Evolutionary conservation across 345 rosid species (phyloP).

Genomic region (Eucalyptus lansdowneana): DNA sequence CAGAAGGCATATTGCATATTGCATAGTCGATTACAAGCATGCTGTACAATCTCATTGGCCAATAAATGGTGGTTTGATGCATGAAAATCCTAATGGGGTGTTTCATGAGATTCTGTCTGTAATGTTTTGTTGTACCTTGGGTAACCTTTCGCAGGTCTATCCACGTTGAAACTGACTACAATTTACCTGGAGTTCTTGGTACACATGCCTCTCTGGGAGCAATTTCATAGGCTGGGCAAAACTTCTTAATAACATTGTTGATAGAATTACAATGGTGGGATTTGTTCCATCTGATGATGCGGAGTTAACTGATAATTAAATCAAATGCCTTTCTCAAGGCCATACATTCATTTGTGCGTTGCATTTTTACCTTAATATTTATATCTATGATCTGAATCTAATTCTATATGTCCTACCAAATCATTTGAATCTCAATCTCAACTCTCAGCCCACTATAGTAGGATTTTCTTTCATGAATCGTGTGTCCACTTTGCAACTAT

Average conservation of each 20-base stretch:
- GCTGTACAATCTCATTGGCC: neutral
- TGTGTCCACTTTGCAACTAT: neutral
- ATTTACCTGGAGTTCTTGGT: neutral
- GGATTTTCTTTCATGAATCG: neutral
- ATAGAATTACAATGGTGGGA: neutral
- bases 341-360: neutral
- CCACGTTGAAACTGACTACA: neutral
- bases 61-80: neutral
- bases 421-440: neutral
- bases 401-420: neutral
- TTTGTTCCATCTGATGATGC: neutral
- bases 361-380: neutral
- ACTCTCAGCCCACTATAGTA: neutral
- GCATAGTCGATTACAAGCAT: neutral
- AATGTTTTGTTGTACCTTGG: neutral
- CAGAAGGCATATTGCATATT: neutral
- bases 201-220: neutral
- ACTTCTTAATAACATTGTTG: neutral
- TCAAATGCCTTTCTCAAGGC: neutral
- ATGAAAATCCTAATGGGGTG: neutral
- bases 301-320: neutral
- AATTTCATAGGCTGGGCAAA: neutral
- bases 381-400: neutral
- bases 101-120: neutral
- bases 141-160: neutral